phyloP scores from a whole-genome alignment of 2,329 filamentous ascomycete species.

The Aspergillus aculeatinus region DNA sequence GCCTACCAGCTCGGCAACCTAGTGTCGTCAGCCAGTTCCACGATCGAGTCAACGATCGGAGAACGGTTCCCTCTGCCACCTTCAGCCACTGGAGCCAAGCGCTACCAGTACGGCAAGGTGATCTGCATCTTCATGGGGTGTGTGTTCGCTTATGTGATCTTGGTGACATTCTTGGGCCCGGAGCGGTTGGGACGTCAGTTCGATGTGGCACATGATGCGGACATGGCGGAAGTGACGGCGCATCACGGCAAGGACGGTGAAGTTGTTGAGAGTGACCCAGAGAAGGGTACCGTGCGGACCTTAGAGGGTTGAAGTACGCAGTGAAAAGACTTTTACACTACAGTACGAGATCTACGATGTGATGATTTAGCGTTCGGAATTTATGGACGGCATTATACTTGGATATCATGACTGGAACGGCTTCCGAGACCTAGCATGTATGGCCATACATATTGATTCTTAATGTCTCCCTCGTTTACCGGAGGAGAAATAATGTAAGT shows the following conservation, averaged over 20 bases:
- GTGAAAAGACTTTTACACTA: neutral
- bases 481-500: no score
- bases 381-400: neutral
- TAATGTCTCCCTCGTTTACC: no score
- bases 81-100: conserved; percentile 47
- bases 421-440: neutral
- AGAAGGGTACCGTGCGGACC: conserved; percentile 24
- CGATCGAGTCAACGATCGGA: conserved; percentile 73
- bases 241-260: conserved; percentile 24
- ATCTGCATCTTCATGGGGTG: conserved; percentile 91
- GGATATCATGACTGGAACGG: neutral
- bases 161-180: conserved; percentile 50
- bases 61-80: conserved; percentile 70
- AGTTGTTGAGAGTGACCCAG: conserved; percentile 28
- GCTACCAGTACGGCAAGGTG: conserved; percentile 77
- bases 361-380: neutral
- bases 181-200: conserved; percentile 50
- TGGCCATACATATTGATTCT: neutral
- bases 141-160: conserved; percentile 65
- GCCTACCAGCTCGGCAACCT: conserved; percentile 65
- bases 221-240: conserved; percentile 47
- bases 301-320: conserved; percentile 1
- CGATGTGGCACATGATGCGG: conserved; percentile 48
- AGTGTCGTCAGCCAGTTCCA: conserved; percentile 62
- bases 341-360: neutral